Percentiles rank a stretch among this genome's conserved stretches.
phyloP scores from a whole-genome alignment of 768 basidiomycete species.

The Trametopsis cervina region DNA sequence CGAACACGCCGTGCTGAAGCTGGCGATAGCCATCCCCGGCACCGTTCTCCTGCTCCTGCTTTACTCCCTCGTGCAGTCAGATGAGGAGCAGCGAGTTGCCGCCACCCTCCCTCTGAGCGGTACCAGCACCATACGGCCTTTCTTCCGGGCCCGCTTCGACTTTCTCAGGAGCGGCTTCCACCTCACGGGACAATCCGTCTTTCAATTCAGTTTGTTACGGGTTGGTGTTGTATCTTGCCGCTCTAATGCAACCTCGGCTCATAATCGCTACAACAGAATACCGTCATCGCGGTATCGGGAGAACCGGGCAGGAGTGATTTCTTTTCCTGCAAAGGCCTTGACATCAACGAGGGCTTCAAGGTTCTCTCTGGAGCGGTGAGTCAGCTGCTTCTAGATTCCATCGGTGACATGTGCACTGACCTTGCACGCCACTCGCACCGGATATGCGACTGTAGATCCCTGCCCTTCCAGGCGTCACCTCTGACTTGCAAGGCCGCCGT shows the following conservation, averaged over 20 bases:
- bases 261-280: conserved; percentile 40
- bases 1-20: conserved; percentile 26
- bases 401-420: neutral
- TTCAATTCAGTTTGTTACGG: conserved; percentile 61
- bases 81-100: conserved; percentile 39
- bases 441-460: conserved; percentile 49
- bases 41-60: conserved; percentile 33
- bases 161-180: conserved; percentile 70
- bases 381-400: conserved; percentile 13
- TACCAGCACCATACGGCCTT: conserved; percentile 53
- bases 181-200: conserved; percentile 56
- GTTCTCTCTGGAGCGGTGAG: conserved; percentile 72
- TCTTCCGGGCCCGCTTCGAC: conserved; percentile 65
- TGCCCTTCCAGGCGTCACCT: conserved; percentile 68
- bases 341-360: conserved; percentile 75
- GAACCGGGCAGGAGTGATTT: conserved; percentile 63
- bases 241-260: conserved; percentile 13
- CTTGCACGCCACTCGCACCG: too few species aligned
- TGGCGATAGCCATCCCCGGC: conserved; percentile 25
- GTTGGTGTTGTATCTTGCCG: conserved; percentile 34
- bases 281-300: conserved; percentile 71
- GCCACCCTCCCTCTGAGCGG: conserved; percentile 50
- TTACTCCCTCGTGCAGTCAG: conserved; percentile 22
- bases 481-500: conserved; percentile 54
- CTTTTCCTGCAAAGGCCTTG: conserved; percentile 62